Percentiles rank a stretch among this genome's conserved stretches.
Evolutionary conservation across 495 filamentous ascomycete species (phyloP).

Genomic region (Aspergillus indologenus): DNA sequence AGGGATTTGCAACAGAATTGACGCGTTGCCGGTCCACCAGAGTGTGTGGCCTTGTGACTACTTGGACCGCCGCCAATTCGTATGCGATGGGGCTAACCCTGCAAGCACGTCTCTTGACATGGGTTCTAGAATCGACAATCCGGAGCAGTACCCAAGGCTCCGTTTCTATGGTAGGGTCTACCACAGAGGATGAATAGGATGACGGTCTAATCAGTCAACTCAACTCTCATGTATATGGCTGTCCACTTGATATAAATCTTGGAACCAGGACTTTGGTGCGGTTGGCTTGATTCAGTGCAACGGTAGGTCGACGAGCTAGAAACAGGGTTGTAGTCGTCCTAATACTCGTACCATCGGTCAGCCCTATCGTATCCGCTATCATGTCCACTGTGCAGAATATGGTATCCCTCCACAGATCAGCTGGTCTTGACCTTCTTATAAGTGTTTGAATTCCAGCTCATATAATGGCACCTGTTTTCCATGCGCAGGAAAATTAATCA

Average conservation of each 20-base stretch:
- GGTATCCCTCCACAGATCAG: no score
- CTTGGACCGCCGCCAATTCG: not conserved
- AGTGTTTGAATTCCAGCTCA: no score
- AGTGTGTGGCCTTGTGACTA: not conserved
- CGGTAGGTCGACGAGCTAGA: not conserved
- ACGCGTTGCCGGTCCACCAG: not conserved
- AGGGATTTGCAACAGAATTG: not conserved
- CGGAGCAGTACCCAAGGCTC: no score
- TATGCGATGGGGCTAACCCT: not conserved
- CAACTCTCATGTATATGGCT: not conserved
- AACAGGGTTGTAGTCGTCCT: not conserved
- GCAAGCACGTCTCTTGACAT: not conserved
- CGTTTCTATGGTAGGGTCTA: no score
- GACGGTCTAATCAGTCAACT: no score
- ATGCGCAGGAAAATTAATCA: no score
- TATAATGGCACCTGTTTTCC: no score
- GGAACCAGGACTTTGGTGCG: not conserved
- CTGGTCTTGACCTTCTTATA: no score
- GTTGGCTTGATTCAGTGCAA: not conserved
- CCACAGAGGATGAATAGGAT: no score
- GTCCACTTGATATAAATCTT: not conserved
- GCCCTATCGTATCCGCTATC: not conserved
- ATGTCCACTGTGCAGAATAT: no score
- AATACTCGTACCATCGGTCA: not conserved
- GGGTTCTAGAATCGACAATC: not conserved